A percentile compares a stretch with the other conserved stretches of the same genome.
Conservation (phyloP, 2,329 filamentous ascomycete genomes). For the Lojkania enalia region DNA sequence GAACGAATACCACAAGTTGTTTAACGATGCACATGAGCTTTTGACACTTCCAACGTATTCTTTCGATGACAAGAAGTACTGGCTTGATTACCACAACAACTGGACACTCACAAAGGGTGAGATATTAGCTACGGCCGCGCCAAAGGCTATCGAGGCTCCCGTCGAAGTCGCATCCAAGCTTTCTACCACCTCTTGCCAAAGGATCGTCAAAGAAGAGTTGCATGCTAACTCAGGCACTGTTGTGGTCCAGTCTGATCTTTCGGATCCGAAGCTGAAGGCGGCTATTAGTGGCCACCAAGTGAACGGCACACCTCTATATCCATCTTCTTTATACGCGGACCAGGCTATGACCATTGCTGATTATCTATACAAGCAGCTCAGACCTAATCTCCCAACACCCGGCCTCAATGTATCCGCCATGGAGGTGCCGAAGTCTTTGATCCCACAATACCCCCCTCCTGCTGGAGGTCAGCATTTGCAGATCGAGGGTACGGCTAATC, state of each 20-base stretch:
- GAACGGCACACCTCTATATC: conserved; percentile 67
- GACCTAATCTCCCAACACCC: conserved; percentile 59
- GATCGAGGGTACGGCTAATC: conserved; percentile 63
- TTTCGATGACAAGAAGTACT: conserved; percentile 73
- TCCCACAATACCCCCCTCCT: conserved; percentile 57
- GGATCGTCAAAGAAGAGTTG: conserved; percentile 64
- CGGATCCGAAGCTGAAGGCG: conserved; percentile 64
- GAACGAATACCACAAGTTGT: conserved; percentile 69
- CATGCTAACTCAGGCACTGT: conserved; percentile 62
- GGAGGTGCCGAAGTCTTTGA: conserved; percentile 71
- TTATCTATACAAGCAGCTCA: conserved; percentile 67
- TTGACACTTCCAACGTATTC: conserved; percentile 69
- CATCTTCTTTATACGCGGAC: conserved; percentile 66
- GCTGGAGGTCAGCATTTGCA: conserved; percentile 62
- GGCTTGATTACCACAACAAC: conserved; percentile 71
- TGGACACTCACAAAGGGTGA: conserved; percentile 73
- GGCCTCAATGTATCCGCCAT: conserved; percentile 68
- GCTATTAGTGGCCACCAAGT: conserved; percentile 68
- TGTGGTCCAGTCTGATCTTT: conserved; percentile 68
- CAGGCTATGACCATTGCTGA: conserved; percentile 68
- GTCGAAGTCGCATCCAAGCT: conserved; percentile 58
- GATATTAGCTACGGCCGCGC: conserved; percentile 47
- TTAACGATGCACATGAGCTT: conserved; percentile 60
- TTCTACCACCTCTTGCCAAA: conserved; percentile 68
- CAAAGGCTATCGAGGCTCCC: conserved; percentile 45